Evolutionary conservation across 73 alveolate genomes (phyloP), one percentile per base, ranked within the genome.

Genomic region (Symbiodinium pilosum): DNA sequence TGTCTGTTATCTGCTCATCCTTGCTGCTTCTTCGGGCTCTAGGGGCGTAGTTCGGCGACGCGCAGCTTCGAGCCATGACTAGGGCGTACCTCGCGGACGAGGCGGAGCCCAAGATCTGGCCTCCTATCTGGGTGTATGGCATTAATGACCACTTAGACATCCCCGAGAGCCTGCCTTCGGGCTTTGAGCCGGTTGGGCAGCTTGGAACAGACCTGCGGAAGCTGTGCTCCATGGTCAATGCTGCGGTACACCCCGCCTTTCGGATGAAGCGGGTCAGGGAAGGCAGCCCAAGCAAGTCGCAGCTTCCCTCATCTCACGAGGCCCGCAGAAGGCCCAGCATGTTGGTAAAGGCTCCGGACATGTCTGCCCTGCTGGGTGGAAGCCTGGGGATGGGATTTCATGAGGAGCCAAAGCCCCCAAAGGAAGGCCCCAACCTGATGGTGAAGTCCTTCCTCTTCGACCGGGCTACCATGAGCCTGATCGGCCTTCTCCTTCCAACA

Each of bases 111-210:
- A 64, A 30, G 81, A 64, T 64, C 81, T 64, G 94, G 94, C 94
- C 94, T 7, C 94, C 94, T 26, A 81, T 87, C 43, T 87, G 94
- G 94, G 94, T 87, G 64, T 87, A 87, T 26, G 94, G 94, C 86
- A 87, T 87, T 85, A 87, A 87, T 24, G 94, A 87, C 43, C 94
- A 87, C 75, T 32, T 87, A 14, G 94, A 87, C 69, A 42, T 87
- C 84, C 94, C 94, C 0, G 41, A 39, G 11, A 85, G 59, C 42
- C 94, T 87, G 2, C 94, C 94, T 18, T 26, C 83, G 6, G 75
- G 94, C 40, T 87, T 87, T 30, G 94, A 87, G 85, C 75, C 94
- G 43, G 59, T 43, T 36, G 94, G 94, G 24, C 26, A 16, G 32
- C 85, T 87, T 9, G 84, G 94, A 38, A 85, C 64, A 28, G 94